phyloP scores from a whole-genome alignment of 2,329 filamentous ascomycete species.

The Pyricularia grisea region DNA sequence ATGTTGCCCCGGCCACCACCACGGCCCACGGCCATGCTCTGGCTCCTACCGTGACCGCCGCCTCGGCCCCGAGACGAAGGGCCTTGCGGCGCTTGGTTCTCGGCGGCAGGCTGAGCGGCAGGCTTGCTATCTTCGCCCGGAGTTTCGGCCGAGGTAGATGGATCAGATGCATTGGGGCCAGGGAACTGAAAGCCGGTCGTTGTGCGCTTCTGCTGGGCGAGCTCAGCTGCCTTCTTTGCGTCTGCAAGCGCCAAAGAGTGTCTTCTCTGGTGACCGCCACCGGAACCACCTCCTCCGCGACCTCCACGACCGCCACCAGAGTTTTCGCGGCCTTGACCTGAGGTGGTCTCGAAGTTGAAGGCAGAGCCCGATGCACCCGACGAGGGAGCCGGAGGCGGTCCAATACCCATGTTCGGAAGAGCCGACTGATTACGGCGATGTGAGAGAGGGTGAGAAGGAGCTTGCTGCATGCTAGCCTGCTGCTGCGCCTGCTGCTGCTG shows the following conservation, averaged over 20 bases:
- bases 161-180: constrained; percentile 56
- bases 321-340: constrained; percentile 55
- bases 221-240: constrained; percentile 93
- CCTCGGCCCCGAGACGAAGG: constrained; percentile 43
- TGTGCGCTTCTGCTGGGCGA: constrained; percentile 93
- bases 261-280: constrained; percentile 76
- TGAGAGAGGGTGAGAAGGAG: constrained; percentile 68
- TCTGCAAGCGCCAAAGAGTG: constrained; percentile 92
- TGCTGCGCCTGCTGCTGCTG: constrained; percentile 58
- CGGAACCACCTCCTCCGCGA: constrained; percentile 47
- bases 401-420: constrained; percentile 84
- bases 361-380: constrained; percentile 72
- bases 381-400: constrained; percentile 80
- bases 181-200: constrained; percentile 94
- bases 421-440: constrained; percentile 98
- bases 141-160: constrained; percentile 43
- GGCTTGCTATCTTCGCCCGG: constrained; percentile 41
- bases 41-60: constrained; percentile 63
- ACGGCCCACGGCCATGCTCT: constrained; percentile 77
- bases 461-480: constrained; percentile 66
- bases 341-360: constrained; percentile 68
- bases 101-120: constrained; percentile 22
- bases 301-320: constrained; percentile 49
- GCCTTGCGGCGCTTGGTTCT: constrained; percentile 28
- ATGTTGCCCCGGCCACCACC: constrained; percentile 59